Conservation (phyloP, 495 filamentous ascomycete species). For the Aspergillus incahuasiensis region DNA sequence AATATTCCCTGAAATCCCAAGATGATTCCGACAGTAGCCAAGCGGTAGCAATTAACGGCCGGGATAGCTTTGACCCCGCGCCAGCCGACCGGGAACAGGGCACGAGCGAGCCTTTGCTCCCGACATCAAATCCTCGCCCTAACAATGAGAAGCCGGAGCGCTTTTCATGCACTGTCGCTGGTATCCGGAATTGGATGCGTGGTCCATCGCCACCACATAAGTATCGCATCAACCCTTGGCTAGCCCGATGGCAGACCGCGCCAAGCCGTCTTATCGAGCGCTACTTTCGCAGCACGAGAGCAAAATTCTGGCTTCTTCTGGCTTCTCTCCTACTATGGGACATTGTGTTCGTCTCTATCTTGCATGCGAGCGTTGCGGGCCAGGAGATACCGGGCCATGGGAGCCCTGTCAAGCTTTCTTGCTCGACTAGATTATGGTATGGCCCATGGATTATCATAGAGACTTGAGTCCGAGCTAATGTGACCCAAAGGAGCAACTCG, state of each 20-base stretch:
- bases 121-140: slow-evolving; percentile 13
- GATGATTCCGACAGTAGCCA: slow-evolving; percentile 14
- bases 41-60: slow-evolving; percentile 6
- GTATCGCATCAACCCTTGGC: slow-evolving; percentile 59
- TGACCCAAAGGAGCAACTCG: slow-evolving; percentile 31
- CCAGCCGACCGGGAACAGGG: slow-evolving; percentile 12
- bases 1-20: slow-evolving; percentile 13
- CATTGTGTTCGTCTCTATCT: slow-evolving; percentile 56
- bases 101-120: slow-evolving; percentile 22
- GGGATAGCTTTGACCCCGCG: slow-evolving; percentile 19
- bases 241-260: slow-evolving; percentile 57
- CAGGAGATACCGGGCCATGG: slow-evolving; percentile 60
- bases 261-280: slow-evolving; percentile 56
- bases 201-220: slow-evolving; percentile 57
- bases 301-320: slow-evolving; percentile 41
- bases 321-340: slow-evolving; percentile 60
- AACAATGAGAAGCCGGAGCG: slow-evolving; percentile 5
- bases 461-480: not conserved
- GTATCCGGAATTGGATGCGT: slow-evolving; percentile 28
- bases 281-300: slow-evolving; percentile 49
- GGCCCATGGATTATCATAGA: not conserved
- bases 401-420: slow-evolving; percentile 48
- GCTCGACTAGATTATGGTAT: slow-evolving; percentile 50
- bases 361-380: slow-evolving; percentile 52
- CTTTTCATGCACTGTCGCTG: slow-evolving; percentile 27